Evolutionary conservation across 495 filamentous ascomycete genomes (phyloP), one percentile per base, ranked within the genome.

Genomic region (Aspergillus ellipticus): DNA sequence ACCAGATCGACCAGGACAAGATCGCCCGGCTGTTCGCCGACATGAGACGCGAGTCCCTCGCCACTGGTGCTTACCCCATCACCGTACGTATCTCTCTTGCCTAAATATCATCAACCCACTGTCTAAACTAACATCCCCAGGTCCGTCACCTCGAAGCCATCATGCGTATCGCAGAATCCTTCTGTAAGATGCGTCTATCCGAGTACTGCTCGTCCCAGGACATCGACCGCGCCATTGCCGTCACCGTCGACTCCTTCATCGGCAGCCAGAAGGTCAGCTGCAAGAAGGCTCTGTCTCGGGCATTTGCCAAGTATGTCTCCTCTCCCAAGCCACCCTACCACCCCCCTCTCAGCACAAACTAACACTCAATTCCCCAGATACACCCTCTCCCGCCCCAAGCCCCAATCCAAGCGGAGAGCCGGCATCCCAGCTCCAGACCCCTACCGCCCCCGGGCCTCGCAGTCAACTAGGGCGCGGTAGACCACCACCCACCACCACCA

Each of bases 1-100:
- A 97, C 65, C 91, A 97, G 68, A 97, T 99, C 74, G 95, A 99
- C 65, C 89, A 96, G 67, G 95, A 97, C 68, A 99, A 99, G 74
- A 82, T 99, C 29, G 89, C 95, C 13, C 80, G 91, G 41, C 79
- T 99, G 2, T 99, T 96, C 67, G 90, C 91, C 6, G 95, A 99
- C 74, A 96, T 99, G 92, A 79, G 94, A 53, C 79, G 92, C 46
- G 94, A 99, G 72, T 89, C 84, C 29, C 72, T 97, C 47, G 92
- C 92, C 0, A 97, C 94, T 15, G 94, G 94, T 3, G 92, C 92
- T 4, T 99, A 97, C 74, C 95, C 95, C 11, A 99, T 99, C 57
- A 99, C 95, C 20, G 94, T 96, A 79, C 71, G 89, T 77, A 46
- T 31, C 28, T 26, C 48, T n/a, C 20, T 13, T 31, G 17, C 42